Evolutionary conservation across 1,284 basidiomycete species (phyloP), one percentile per base, ranked within the genome.

Genomic region (Anthracocystis setariae): DNA sequence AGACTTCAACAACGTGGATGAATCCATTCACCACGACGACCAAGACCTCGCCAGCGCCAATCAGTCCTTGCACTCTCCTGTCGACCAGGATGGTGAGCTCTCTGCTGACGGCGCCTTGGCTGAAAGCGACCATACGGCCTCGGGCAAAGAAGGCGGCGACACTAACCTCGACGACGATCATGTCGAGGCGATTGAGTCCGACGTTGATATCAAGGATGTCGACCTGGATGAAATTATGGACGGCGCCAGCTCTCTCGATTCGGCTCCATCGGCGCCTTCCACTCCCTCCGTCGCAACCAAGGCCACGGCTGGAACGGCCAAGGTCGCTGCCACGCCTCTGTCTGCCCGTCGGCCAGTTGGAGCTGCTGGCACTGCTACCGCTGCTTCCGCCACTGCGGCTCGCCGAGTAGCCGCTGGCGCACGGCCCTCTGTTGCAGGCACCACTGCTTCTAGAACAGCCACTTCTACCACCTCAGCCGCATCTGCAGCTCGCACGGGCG

Each of bases 81-180:
- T 32, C 17, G 35, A 37, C n/a, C 35, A 37, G 4, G 35, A 56
- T 5, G 58, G 46, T 35, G 58, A 61, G 1, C n/a, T 44, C 5
- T 62, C 65, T 5, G 27, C 50, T 7, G 67, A 71, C 24, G 54
- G 44, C 10, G 58, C 37, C 18, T 52, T 44, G 1, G 46, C 54
- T 8, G 58, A 45, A 9, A 71, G 68, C 51, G 68, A 71, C 8
- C 51, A 45, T 5, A 65, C 68, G 5, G 61, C 68, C 12, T 71
- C 68, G 1, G 68, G 57, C 20, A 71, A 71, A 48, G 68, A 71
- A 42, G 68, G 62, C 10, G 68, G 68, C 3, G 62, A 66, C 27
- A 17, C 46, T 21, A 27, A 39, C 20, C 47, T 18, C 0, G 37
- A 57, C 7, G 61, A 60, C 20, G 48, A 53, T 12, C 39, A n/a